Evolutionary conservation across 2,329 filamentous ascomycete genomes (phyloP).

Genomic region (Whalleya microplaca): DNA sequence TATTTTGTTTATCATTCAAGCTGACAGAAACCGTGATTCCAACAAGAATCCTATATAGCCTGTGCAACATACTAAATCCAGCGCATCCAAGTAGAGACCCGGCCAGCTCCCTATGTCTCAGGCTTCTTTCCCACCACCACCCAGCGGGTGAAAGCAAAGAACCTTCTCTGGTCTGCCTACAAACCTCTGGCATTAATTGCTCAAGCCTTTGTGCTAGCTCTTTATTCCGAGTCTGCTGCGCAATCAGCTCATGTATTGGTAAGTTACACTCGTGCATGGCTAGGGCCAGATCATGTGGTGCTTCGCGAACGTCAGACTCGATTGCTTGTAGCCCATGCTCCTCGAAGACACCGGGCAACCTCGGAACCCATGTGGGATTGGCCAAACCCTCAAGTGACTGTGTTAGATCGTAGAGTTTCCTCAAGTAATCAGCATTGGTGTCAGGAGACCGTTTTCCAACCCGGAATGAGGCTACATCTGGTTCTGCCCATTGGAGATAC

Average conservation of each 20-base stretch:
- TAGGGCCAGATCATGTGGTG: constrained; percentile 12
- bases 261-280: constrained; percentile 16
- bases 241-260: constrained; percentile 21
- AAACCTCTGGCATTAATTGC: constrained; percentile 11
- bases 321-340: constrained; percentile 8
- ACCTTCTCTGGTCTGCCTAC: constrained; percentile 17
- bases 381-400: constrained; percentile 3
- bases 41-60: too few species aligned
- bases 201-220: constrained; percentile 8
- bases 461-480: constrained; percentile 7
- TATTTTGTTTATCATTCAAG: too few species aligned
- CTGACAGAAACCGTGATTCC: too few species aligned
- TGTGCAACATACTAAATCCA: too few species aligned
- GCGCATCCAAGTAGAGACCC: too few species aligned
- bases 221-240: constrained; percentile 17
- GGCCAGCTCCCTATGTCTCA: background rate
- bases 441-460: constrained; percentile 8
- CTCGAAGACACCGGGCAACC: constrained; percentile 4
- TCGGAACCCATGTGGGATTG: constrained; percentile 14
- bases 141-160: constrained; percentile 10
- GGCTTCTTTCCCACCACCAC: constrained; percentile 18
- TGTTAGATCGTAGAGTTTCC: constrained; percentile 1
- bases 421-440: background rate
- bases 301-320: constrained; percentile 9
- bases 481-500: constrained; percentile 24